Evolutionary conservation across 805 yeast genomes (phyloP).

Genomic region (Candida sphagnicola): DNA sequence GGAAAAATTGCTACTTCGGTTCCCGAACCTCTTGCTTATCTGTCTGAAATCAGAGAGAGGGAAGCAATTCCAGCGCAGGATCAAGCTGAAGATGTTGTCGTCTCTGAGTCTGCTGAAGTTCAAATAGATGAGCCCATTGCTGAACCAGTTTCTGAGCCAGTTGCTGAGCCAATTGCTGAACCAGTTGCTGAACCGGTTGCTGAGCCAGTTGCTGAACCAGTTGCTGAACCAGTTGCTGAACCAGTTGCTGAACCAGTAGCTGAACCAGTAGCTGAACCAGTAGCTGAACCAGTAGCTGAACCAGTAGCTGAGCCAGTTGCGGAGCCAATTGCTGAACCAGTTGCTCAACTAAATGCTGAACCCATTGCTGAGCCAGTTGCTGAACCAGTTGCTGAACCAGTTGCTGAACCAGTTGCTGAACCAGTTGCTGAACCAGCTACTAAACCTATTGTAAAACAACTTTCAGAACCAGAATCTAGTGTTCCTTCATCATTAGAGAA

Average conservation of each 20-base stretch:
- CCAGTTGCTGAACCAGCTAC: neutral
- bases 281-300: conserved; percentile 1
- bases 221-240: neutral
- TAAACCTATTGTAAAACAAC: neutral
- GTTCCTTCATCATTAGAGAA: too few relatives aligned
- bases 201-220: conserved; percentile 1
- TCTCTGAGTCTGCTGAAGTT: conserved; percentile 1
- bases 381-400: neutral
- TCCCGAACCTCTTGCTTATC: too few relatives aligned
- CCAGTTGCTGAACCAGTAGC: conserved; percentile 2
- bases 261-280: conserved; percentile 1
- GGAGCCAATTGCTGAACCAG: conserved; percentile 4
- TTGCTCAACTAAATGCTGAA: neutral
- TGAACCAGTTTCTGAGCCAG: conserved; percentile 1
- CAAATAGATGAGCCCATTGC: neutral
- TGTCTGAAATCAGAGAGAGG: too few relatives aligned
- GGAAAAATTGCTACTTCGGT: too few relatives aligned
- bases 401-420: neutral
- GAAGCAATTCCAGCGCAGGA: neutral
- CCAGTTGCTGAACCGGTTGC: neutral
- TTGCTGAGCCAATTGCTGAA: conserved; percentile 4
- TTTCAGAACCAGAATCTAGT: neutral
- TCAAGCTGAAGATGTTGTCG: conserved; percentile 3
- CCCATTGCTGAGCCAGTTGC: neutral
- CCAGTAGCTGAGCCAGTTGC: neutral